Base-by-base conservation (phyloP, 1,284 basidiomycete species). In the Rhodotorula sp. region DNA sequence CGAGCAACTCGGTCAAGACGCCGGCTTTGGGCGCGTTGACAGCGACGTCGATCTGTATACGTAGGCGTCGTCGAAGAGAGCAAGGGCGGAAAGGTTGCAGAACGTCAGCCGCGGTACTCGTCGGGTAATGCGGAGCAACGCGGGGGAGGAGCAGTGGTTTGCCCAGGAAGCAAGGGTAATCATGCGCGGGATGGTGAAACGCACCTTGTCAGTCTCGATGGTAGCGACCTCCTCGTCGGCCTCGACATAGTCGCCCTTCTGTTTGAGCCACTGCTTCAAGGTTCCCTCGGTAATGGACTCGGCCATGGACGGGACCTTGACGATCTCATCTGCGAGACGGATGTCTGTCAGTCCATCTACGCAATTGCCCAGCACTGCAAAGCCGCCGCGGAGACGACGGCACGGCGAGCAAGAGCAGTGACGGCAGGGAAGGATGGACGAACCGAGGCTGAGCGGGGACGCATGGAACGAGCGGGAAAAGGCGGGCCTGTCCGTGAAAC, bases 281-380 rank as follows among this genome's bases (percentile, higher is more conserved):
- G 95, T 99, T 64, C 95, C 95, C 82, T 99, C 95, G 24, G 92
- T 92, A 82, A 99, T 96, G 76, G 94, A 97, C 82, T 99, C 95
- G 64, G 95, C 94, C 94, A 99, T 97, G 82, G 94, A 90, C 34
- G 95, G 95, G 59, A 99, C 95, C 84, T 98, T 94, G 79, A 99
- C 87, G 67, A 90, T 59, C 60, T 75, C 71, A 56, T 62, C 71
- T 71, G 58, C 36, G 36, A 51, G 46, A 22, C 9, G 29, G n/a
- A 24, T 34, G 36, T n/a, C 24, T n/a, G 29, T 19, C 34, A 19
- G 59, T 15, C 7, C 39, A n/a, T n/a, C 39, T 3, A 6, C 9
- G 39, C 9, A 15, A 44, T 17, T 15, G 11, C 13, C 13, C 39
- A 15, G 39, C 3, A 44, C 39, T 44, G 39, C 39, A 44, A 44